Percentiles rank a stretch among this genome's conserved stretches.
Evolutionary conservation across 2,329 filamentous ascomycete species (phyloP).

Genomic region (Fusarium illudens): DNA sequence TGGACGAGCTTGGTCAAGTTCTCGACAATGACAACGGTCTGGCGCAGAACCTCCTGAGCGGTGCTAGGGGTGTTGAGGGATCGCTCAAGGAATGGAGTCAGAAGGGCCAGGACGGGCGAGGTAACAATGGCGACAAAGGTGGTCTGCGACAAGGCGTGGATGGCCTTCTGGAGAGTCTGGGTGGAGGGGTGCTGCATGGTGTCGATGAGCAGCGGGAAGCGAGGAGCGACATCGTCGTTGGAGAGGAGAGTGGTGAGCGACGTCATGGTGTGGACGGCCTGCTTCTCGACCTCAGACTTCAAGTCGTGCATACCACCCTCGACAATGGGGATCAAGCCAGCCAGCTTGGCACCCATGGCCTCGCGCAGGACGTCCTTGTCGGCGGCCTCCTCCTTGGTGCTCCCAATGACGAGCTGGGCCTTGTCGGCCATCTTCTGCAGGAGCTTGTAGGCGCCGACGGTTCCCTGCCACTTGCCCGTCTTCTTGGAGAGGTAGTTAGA

Average conservation of each 20-base stretch:
- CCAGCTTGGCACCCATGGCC: constrained; percentile 87
- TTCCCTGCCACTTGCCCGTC: constrained; percentile 97
- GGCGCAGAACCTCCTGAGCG: constrained; percentile 90
- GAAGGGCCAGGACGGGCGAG: constrained; percentile 90
- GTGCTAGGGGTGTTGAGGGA: constrained; percentile 92
- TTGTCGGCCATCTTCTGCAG: constrained; percentile 95
- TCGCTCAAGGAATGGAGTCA: constrained; percentile 93
- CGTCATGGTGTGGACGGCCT: constrained; percentile 91
- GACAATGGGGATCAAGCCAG: constrained; percentile 87
- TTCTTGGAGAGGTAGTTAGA: constrained; percentile 79
- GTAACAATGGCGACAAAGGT: constrained; percentile 98
- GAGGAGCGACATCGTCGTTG: constrained; percentile 95
- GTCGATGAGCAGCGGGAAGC: constrained; percentile 90
- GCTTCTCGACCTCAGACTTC: constrained; percentile 87
- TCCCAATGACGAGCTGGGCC: constrained; percentile 83
- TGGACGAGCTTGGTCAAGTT: constrained; percentile 99
- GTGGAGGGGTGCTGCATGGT: constrained; percentile 94
- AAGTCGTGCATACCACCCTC: constrained; percentile 96
- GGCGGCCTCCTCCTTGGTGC: constrained; percentile 80
- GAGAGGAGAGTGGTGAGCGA: constrained; percentile 88
- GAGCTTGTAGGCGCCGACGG: constrained; percentile 83
- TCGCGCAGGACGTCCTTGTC: constrained; percentile 91
- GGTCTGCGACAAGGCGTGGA: constrained; percentile 94
- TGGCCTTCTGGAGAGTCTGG: constrained; percentile 91
- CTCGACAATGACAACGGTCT: constrained; percentile 96